Evolutionary conservation across 345 rosid species (phyloP), one percentile per base, ranked within the genome.

Genomic region (Carallia pectinifolia): DNA sequence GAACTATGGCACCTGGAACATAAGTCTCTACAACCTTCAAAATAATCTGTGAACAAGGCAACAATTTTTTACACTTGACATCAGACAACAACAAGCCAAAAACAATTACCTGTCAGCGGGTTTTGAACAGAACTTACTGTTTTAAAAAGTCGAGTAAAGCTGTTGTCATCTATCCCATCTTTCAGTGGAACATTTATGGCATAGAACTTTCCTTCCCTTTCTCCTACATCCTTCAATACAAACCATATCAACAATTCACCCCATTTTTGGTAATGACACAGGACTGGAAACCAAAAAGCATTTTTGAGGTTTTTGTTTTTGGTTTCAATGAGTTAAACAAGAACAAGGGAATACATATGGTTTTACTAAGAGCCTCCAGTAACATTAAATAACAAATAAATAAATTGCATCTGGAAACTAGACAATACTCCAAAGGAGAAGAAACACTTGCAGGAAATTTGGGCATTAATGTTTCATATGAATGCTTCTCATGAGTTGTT

Each of bases 101-200:
- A 58, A 33, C 48, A n/a, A n/a, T 63, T 53, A 33, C 58, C 38
- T 30, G 29, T 58, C 19, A 64, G 30, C 38, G 38, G 39, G 33
- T 75, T 65, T 6, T 34, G 68, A 50, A 33, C 19, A 72, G 65
- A 76, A 79, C 97, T 81, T 84, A 90, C 99, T 4, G 90, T 85
- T 80, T 90, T 95, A 79, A 95, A 95, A 55, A 95, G 92, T 71
- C 96, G 93, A 82, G 83, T 89, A 90, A 92, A 95, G 81, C 98
- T 89, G 67, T 61, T 83, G 74, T 95, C 99, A 73, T 95, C 98
- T 70, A 95, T 95, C 68, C 99, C 99, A 86, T 95, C 98, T 82
- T 88, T 95, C 67, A 92, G 82, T 10, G 99, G 99, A 54, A 95
- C 98, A 81, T 95, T 95, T 65, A 95, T 95, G 73, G 98, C 96